phyloP scores from a whole-genome alignment of 2,329 filamentous ascomycete genomes.

The Daldinia sp. region DNA sequence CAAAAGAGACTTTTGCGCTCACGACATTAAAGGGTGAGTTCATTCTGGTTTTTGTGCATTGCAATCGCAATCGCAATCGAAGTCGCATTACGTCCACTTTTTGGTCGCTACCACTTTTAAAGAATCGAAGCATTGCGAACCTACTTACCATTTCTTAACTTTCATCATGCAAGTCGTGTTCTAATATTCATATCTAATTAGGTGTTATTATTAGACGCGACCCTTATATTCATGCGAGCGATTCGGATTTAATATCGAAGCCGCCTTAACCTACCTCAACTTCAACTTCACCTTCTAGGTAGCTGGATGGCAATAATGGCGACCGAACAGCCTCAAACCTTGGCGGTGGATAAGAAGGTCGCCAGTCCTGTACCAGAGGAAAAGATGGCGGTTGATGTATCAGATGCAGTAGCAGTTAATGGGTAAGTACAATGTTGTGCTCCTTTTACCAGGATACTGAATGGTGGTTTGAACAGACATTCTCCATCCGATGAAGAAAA shows the following conservation, averaged over 20 bases:
- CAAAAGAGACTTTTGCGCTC: not conserved
- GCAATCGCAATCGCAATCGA: not conserved
- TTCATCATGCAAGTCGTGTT: not conserved
- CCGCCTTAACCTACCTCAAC: not conserved
- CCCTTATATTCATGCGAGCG: slow-evolving; percentile 16
- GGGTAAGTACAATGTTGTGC: slow-evolving; percentile 63
- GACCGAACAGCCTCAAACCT: slow-evolving; percentile 49
- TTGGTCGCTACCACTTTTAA: not conserved
- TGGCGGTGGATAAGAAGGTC: slow-evolving; percentile 44
- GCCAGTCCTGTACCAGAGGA: slow-evolving; percentile 36
- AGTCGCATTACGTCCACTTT: not conserved
- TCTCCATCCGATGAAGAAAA: slow-evolving; percentile 39
- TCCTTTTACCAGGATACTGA: not conserved
- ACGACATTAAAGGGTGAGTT: slow-evolving; percentile 12
- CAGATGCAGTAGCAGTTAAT: slow-evolving; percentile 58
- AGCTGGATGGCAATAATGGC: slow-evolving; percentile 51
- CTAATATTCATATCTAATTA: slow-evolving; percentile 13
- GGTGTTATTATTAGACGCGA: not conserved
- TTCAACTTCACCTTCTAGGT: slow-evolving; percentile 1
- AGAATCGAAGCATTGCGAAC: not conserved
- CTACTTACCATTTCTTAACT: not conserved
- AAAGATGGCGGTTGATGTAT: slow-evolving; percentile 65
- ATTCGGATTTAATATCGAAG: not conserved
- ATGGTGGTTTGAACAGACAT: slow-evolving; percentile 37
- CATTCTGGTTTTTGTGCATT: not conserved